Evolutionary conservation across 2,329 filamentous ascomycete species (phyloP), one percentile per base, ranked within the genome.

Genomic region (Aureobasidium sp.): DNA sequence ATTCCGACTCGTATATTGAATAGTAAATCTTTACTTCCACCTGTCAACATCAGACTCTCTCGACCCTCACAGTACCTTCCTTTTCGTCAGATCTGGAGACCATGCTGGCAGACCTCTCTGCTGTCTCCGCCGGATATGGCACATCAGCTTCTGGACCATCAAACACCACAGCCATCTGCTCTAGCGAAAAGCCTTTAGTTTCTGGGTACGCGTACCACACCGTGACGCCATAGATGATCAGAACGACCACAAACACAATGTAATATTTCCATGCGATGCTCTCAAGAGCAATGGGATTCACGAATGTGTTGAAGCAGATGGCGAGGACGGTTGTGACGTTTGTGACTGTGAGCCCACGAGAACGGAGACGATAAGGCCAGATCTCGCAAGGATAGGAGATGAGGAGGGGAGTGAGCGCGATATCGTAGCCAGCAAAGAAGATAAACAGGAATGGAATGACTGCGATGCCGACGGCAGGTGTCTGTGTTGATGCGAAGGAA

Each of bases 221-320:
- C 61, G 25, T 17, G 67, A 65, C 16, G 6, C 35, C 35, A 3
- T 68, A 72, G 14, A 67, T 65, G 60, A 74, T 67, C 51, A 74
- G 75, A 58, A 76, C 74, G 12, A 69, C 73, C 29, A 70, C 68
- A 59, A 75, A 75, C 6, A 70, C 64, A 57, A 75, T 75, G 41
- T 74, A 78, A 59, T 76, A 79, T 17, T 65, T 63, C 56, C 75
- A 78, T 0, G 68, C 70, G 11, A 76, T 61, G 0, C 57, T 62
- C 0, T 64, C 66, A 2, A 74, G 65, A 1, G 75, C 68, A 57
- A 67, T 77, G 7, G 69, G 63, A 55, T 85, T 78, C 30, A 74
- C 70, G 21, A 77, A 70, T 1, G 83, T 85, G 27, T 79, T 82
- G 71, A 81, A 84, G 29, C 81, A 80, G 45, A 84, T 74, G 12